Conservation (phyloP, 306 rosid genomes). For the Casuarina cunninghamiana region DNA sequence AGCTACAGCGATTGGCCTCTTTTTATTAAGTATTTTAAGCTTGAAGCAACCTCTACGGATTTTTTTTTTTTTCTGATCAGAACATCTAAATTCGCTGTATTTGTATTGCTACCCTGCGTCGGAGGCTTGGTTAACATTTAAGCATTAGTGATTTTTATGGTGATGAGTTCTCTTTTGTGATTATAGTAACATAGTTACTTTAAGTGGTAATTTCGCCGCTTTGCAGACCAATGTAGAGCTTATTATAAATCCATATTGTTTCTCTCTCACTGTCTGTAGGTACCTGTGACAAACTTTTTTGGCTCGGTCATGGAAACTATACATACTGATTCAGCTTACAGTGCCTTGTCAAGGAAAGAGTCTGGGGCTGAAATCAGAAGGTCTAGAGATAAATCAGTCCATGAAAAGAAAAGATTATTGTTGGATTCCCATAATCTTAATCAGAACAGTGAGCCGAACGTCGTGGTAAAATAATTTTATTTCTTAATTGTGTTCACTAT, state of each 20-base stretch:
- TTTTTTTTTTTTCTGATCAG: neutral
- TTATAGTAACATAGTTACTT: neutral
- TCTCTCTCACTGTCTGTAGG: conserved; percentile 41
- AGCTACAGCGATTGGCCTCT: neutral
- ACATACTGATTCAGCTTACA: conserved; percentile 89
- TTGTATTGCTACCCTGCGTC: neutral
- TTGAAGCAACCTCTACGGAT: neutral
- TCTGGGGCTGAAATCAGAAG: conserved; percentile 25
- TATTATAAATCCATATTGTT: neutral
- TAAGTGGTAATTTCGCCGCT: neutral
- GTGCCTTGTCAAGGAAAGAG: conserved; percentile 31
- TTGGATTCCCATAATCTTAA: conserved; percentile 36
- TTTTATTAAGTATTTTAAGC: neutral
- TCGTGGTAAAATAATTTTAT: conserved; percentile 38
- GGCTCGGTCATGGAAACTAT: conserved; percentile 93
- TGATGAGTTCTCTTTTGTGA: neutral
- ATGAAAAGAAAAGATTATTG: conserved; percentile 31
- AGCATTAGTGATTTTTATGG: neutral
- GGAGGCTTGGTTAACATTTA: neutral
- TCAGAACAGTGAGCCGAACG: conserved; percentile 28
- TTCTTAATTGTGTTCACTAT: conserved; percentile 4
- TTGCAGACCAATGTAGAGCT: neutral
- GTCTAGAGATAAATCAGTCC: conserved; percentile 33
- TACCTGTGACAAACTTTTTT: conserved; percentile 90
- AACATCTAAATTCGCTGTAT: neutral